Evolutionary conservation across 148 eudicot genomes (phyloP), one percentile per base, ranked within the genome.

Genomic region (Vaccinium darrowii): DNA sequence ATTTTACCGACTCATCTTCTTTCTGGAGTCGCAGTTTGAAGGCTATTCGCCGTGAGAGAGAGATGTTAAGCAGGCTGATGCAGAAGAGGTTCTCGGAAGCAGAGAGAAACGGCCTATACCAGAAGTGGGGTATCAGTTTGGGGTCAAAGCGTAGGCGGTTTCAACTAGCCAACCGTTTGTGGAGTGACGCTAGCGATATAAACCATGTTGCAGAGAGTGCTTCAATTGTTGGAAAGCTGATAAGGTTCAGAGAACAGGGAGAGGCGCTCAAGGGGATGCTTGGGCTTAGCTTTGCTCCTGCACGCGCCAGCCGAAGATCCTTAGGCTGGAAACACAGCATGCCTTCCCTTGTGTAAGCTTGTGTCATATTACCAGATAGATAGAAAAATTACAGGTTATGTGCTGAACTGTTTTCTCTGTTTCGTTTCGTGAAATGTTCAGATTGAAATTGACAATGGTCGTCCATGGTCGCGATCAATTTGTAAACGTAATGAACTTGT

Each of bases 211-310:
- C 33, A 63, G 91, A 92, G 76, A 96, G 98, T 79, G 94, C 97
- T 74, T 83, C 90, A 10, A 84, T 91, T 52, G 91, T 96, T 52
- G 97, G 92, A 72, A 92, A 92, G 90, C 88, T 96, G 69, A 89
- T 96, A 43, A 90, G 92, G 85, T 93, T 96, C 86, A 89, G 91
- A 1, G 92, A 92, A 86, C 91, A 92, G 30, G 97, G 94, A 51
- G 88, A 82, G n/a, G 93, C 94, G 1, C 83, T 91, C 5, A 94
- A 93, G 85, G 99, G 93, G 84, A 94, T 92, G 97, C 91, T 96
- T 85, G 99, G 99, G 39, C 95, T 96, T 57, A 94, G 95, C 89
- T 93, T 96, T 76, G 84, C 94, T 8, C 92, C 93, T 63, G 94
- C 94, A 13, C 88, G 86, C 78, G 49, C 69, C 80, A 90, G 83